phyloP scores from a whole-genome alignment of 1,139 yeast species.

The Eremothecium gossypii region DNA sequence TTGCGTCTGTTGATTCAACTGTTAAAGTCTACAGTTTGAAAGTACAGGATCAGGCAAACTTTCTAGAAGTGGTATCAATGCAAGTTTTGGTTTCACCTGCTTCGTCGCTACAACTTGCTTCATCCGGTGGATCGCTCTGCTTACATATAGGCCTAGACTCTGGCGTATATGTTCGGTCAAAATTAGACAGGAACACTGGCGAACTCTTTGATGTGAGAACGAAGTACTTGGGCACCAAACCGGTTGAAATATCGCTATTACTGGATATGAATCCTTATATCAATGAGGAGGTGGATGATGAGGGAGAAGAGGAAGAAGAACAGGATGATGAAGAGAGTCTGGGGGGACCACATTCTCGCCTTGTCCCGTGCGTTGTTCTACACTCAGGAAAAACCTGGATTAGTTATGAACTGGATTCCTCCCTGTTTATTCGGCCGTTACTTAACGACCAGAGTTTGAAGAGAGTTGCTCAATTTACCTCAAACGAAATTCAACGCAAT shows the following conservation, averaged over 20 bases:
- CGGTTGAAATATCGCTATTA: slow-evolving; percentile 42
- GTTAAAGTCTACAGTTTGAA: slow-evolving; percentile 57
- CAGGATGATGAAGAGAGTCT: slow-evolving; percentile 7
- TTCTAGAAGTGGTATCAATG: slow-evolving; percentile 53
- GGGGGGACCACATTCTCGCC: slow-evolving; percentile 4
- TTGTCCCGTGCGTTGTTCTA: slow-evolving; percentile 14
- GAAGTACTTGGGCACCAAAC: slow-evolving; percentile 64
- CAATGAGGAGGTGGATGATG: slow-evolving; percentile 20
- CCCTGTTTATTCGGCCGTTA: slow-evolving; percentile 21
- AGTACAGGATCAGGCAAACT: slow-evolving; percentile 40
- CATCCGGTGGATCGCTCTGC: slow-evolving; percentile 20
- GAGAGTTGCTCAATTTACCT: slow-evolving; percentile 15
- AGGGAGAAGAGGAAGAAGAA: slow-evolving; percentile 26
- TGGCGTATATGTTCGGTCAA: slow-evolving; percentile 68
- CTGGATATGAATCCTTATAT: slow-evolving; percentile 14
- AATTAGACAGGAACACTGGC: slow-evolving; percentile 52
- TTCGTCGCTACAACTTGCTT: slow-evolving; percentile 35
- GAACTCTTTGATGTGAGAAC: slow-evolving; percentile 56
- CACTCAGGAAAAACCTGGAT: slow-evolving; percentile 23
- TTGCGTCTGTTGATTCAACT: slow-evolving; percentile 66
- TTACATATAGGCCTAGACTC: slow-evolving; percentile 75
- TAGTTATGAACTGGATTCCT: slow-evolving; percentile 17
- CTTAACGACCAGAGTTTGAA: slow-evolving; percentile 9
- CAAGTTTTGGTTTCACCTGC: slow-evolving; percentile 63
- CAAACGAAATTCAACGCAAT: slow-evolving; percentile 18